These are phyloP conservation scores for Aspergillus novoparasiticus DNA, from an alignment of 2,329 filamentous ascomycete species.

Conservation along the genomic window DNA sequence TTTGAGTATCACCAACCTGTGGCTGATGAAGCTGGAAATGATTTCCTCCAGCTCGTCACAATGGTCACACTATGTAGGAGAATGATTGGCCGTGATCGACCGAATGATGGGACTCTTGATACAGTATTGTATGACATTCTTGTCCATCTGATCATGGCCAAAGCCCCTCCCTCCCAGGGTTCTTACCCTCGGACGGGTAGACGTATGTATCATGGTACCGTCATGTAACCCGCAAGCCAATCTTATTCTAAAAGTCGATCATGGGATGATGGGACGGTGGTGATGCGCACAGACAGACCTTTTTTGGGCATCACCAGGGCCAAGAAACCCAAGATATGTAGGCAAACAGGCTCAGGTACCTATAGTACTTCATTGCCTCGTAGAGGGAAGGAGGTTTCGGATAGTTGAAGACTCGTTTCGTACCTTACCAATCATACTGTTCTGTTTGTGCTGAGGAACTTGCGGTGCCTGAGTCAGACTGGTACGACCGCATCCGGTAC, in stretches of 20 bases:
- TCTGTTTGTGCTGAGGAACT: slow-evolving; percentile 13
- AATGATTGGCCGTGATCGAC: slow-evolving; percentile 21
- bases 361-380: slow-evolving; percentile 6
- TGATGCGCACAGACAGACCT: slow-evolving; percentile 20
- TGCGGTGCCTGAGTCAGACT: slow-evolving; percentile 12
- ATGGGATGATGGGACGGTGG: slow-evolving; percentile 21
- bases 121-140: slow-evolving; percentile 20
- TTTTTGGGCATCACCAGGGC: slow-evolving; percentile 8
- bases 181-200: slow-evolving; percentile 4
- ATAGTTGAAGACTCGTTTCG: slow-evolving; percentile 5
- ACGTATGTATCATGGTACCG: slow-evolving; percentile 16
- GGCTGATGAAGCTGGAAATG: slow-evolving; percentile 8
- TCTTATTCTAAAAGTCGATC: slow-evolving; percentile 19
- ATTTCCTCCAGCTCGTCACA: slow-evolving; percentile 5
- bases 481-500: background rate
- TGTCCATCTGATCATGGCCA: slow-evolving; percentile 21
- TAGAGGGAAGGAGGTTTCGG: background rate
- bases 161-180: background rate
- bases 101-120: slow-evolving; percentile 13
- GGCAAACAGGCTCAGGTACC: slow-evolving; percentile 18
- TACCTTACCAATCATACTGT: slow-evolving; percentile 17
- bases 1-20: background rate
- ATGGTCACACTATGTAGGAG: slow-evolving; percentile 17
- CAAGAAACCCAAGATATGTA: slow-evolving; percentile 9
- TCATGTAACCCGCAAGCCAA: slow-evolving; percentile 16